Conservation (phyloP, 768 basidiomycete genomes). For the Boletus sensibilis region DNA sequence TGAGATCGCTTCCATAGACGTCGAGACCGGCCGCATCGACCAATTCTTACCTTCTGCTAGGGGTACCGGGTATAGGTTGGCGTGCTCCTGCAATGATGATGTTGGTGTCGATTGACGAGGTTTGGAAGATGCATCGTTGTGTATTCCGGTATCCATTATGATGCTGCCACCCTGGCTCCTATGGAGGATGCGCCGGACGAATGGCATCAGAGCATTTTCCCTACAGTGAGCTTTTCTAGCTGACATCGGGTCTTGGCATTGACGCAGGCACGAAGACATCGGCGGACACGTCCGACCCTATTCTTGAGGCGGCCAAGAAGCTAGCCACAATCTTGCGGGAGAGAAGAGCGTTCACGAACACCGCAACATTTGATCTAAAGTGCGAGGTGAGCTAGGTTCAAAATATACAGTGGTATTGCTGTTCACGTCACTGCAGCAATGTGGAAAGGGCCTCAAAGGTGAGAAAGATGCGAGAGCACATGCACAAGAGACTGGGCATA, state of each 20-base stretch:
- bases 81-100: not conserved
- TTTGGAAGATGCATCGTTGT: slow-evolving; percentile 64
- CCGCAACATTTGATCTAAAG: slow-evolving; percentile 84
- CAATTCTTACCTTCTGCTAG: slow-evolving; percentile 53
- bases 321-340: slow-evolving; percentile 70
- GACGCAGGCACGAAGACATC: slow-evolving; percentile 22
- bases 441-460: slow-evolving; percentile 83
- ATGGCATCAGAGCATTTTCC: slow-evolving; percentile 89
- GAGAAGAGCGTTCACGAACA: slow-evolving; percentile 88
- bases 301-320: slow-evolving; percentile 63
- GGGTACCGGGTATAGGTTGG: slow-evolving; percentile 35
- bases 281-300: slow-evolving; percentile 46
- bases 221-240: slow-evolving; percentile 42
- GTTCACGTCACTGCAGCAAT: slow-evolving; percentile 49
- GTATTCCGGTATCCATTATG: slow-evolving; percentile 97
- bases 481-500: slow-evolving; percentile 84
- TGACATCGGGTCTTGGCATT: slow-evolving; percentile 23
- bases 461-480: slow-evolving; percentile 92
- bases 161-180: slow-evolving; percentile 83
- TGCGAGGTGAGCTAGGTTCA: slow-evolving; percentile 61
- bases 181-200: slow-evolving; percentile 70
- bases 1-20: slow-evolving; percentile 89
- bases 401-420: slow-evolving; percentile 4
- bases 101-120: slow-evolving; percentile 1
- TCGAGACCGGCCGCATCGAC: slow-evolving; percentile 89